phyloP scores from a whole-genome alignment of 2,329 filamentous ascomycete genomes.

The Cytospora chrysosperma region DNA sequence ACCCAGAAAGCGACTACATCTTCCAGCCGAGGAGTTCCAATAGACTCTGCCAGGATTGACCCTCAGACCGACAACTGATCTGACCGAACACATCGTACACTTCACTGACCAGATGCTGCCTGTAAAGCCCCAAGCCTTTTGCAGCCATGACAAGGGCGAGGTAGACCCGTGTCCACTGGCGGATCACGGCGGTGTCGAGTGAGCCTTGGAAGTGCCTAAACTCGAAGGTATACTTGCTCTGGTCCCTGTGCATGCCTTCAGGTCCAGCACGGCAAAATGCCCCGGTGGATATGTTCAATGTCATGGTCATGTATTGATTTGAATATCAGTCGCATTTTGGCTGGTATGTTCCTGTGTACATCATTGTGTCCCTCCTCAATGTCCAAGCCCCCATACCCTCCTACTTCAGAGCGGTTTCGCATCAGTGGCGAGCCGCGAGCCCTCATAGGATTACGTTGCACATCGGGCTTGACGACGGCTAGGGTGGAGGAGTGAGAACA shows the following conservation, averaged over 20 bases:
- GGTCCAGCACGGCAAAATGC: not conserved
- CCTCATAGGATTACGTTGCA: not conserved
- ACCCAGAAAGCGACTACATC: not conserved
- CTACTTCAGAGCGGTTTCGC: not conserved
- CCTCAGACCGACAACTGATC: not conserved
- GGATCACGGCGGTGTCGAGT: not conserved
- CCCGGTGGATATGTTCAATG: not conserved
- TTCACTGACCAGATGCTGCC: not conserved
- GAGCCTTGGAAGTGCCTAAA: slow-evolving; percentile 2
- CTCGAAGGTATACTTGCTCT: not conserved
- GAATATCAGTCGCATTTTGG: not conserved
- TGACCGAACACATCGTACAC: not conserved
- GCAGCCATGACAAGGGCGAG: not conserved
- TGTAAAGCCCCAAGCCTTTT: not conserved
- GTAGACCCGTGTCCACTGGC: not conserved
- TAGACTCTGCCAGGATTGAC: not conserved
- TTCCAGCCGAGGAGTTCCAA: not conserved
- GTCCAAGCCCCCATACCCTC: too few species aligned
- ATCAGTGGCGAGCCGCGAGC: not conserved
- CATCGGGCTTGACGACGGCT: not conserved
- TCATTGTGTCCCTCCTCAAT: not conserved
- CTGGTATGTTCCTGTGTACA: not conserved
- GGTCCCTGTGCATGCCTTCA: not conserved
- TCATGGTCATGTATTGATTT: not conserved
- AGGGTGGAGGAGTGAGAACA: not conserved